Percentiles rank a stretch among this genome's conserved stretches.
These are phyloP conservation scores for Irpex rosettiformis DNA, from an alignment of 1,284 basidiomycete species.

Conservation along the genomic window DNA sequence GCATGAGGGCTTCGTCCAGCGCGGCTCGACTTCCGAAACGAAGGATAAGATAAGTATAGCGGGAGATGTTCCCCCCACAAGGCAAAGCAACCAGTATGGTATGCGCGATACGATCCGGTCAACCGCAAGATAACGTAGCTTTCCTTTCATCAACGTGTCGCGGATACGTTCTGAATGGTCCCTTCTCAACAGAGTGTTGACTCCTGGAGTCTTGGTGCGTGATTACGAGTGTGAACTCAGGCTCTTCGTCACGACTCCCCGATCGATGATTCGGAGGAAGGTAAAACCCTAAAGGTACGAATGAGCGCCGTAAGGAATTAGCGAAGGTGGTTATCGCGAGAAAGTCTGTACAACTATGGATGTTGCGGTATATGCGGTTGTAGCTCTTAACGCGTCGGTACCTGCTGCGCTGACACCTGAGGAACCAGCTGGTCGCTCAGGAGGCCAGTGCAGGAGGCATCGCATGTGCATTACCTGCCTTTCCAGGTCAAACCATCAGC, in stretches of 20 bases:
- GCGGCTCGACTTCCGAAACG: not conserved
- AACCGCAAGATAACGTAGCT: not conserved
- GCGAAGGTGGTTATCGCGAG: not conserved
- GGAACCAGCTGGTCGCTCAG: not conserved
- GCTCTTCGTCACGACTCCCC: conserved; percentile 1
- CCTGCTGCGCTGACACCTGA: not conserved
- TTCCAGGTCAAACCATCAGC: not conserved
- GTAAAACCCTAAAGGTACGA: not conserved
- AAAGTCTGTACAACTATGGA: not conserved
- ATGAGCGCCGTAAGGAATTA: not conserved
- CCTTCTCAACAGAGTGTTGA: not conserved
- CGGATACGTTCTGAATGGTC: conserved; percentile 1
- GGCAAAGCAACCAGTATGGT: not conserved
- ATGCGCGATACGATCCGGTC: not conserved
- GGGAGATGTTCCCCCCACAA: not conserved
- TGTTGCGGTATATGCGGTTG: not conserved
- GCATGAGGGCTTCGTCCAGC: not conserved
- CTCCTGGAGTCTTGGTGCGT: not conserved
- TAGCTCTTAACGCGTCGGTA: not conserved
- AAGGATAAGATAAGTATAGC: not conserved
- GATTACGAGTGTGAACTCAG: not conserved
- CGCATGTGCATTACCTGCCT: not conserved
- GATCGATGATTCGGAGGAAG: not conserved
- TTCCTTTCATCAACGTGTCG: not conserved
- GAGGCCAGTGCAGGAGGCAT: not conserved